Base-by-base conservation (phyloP, 495 filamentous ascomycete species). In the Xylaria telfairii region DNA sequence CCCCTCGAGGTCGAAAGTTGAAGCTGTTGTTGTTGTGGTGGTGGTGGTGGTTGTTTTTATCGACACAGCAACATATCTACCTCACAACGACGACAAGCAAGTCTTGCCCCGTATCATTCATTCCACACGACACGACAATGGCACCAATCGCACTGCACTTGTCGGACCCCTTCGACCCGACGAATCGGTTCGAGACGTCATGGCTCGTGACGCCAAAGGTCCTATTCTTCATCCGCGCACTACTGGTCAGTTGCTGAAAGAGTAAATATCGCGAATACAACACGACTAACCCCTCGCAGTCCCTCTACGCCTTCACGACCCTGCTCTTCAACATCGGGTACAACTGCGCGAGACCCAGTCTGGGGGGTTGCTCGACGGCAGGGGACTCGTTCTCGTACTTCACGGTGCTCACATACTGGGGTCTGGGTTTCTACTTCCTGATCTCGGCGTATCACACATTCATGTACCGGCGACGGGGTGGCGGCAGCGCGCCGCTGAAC, bases 321-420 rank as follows among this genome's bases (percentile, higher is more conserved):
- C 86, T 92, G 68, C 80, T 95, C 81, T 87, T 91, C 83, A 87
- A 88, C 74, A 88, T 93, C 74, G 88, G 81, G 54, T 92, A 85
- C 84, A 72, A 89, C 60, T 81, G 81, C 81, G 62, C 77, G 32
- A 74, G 74, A 15, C 54, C 71, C 2, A 51, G 73, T 2, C 65
- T 78, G 41, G 80, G 83, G 75, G 73, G 76, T 4, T 78, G 80
- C 62, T 13, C 63, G 12, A 63, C 41, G 6, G 79, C 86, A 51
- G 81, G 81, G 34, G 77, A 82, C 51, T 81, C 81, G 60, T 96
- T 95, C 85, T 91, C 88, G 72, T 96, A 87, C 86, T 96, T 96
- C 83, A 96, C 93, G 5, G 79, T 92, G 61, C 83, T 87, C 46
- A 91, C 90, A 5, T 95, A 92, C 83, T 95, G 92, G 92, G 91